Evolutionary conservation across 768 basidiomycete species (phyloP), one percentile per base, ranked within the genome.

Genomic region (Amanita molliuscula): DNA sequence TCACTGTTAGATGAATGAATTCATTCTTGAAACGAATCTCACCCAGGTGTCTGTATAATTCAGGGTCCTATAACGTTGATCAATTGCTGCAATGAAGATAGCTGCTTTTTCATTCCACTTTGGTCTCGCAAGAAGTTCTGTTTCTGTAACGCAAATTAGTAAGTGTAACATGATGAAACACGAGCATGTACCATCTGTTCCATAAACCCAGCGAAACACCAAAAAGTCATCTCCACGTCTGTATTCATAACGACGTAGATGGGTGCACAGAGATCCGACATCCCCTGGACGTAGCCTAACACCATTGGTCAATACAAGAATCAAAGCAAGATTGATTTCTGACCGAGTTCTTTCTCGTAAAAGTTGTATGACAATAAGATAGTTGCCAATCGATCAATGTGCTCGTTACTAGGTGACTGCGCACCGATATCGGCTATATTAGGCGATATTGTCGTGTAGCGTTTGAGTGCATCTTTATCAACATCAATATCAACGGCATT

Each of bases 171-270:
- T 49, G 2, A 15, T 3, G 6, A 47, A 18, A 20, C 18, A 20
- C 16, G 42, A 51, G 20, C 44, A 71, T 81, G 51, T 48, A 89
- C 94, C 91, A 96, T 96, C 50, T 89, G 82, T 59, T 88, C 77
- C 96, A 99, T 98, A 54, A 94, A 79, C 55, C 85, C 79, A 18
- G 88, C 92, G 60, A 99, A 92, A 60, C 91, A 92, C 93, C 94
- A 97, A 67, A 97, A 98, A 1, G 89, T 90, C 67, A 90, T 66
- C 47, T 85, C 87, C 59, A 95, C 93, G 55, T 96, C 85, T 6
- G 81, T 88, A 47, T 77, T 82, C 77, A 89, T 83, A 13, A 93
- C 88, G 21, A 98, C 84, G 60, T 97, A 98, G 5, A 98, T 67
- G 10, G 96, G 96, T 3, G 90, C 85, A 57, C 89, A 88, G 11